These are phyloP conservation scores for Aspergillus ostianus DNA, from an alignment of 495 filamentous ascomycete genomes.

Conservation along the genomic window DNA sequence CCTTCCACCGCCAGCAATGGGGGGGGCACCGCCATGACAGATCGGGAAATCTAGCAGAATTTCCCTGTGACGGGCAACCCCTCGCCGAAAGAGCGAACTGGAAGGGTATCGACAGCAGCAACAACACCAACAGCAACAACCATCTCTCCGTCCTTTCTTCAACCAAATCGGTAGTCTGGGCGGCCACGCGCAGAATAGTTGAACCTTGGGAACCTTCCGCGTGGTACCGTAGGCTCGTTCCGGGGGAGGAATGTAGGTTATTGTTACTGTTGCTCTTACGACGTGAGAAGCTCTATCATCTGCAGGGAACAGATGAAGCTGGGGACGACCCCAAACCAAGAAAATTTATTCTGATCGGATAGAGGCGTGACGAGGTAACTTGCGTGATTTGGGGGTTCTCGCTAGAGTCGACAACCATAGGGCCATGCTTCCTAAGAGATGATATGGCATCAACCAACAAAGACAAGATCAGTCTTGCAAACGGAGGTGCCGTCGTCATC, in stretches of 20 bases:
- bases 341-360: neutral
- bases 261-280: conserved; percentile 1
- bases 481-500: conserved; percentile 2
- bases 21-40: conserved; percentile 1
- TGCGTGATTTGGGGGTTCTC: too few species aligned
- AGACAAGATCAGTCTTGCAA: conserved; percentile 2
- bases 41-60: neutral
- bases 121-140: neutral
- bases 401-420: neutral
- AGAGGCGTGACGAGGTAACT: neutral
- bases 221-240: conserved; percentile 19
- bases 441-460: conserved; percentile 12
- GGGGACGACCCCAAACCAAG: neutral
- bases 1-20: conserved; percentile 10
- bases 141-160: neutral
- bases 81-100: neutral
- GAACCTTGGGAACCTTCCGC: conserved; percentile 28
- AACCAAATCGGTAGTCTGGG: neutral
- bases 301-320: neutral
- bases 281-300: neutral
- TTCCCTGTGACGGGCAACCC: neutral
- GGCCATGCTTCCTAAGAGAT: neutral
- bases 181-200: conserved; percentile 11
- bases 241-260: conserved; percentile 8
- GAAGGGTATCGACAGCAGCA: neutral